phyloP scores from a whole-genome alignment of 768 basidiomycete species.

The Dentipellis sp. region DNA sequence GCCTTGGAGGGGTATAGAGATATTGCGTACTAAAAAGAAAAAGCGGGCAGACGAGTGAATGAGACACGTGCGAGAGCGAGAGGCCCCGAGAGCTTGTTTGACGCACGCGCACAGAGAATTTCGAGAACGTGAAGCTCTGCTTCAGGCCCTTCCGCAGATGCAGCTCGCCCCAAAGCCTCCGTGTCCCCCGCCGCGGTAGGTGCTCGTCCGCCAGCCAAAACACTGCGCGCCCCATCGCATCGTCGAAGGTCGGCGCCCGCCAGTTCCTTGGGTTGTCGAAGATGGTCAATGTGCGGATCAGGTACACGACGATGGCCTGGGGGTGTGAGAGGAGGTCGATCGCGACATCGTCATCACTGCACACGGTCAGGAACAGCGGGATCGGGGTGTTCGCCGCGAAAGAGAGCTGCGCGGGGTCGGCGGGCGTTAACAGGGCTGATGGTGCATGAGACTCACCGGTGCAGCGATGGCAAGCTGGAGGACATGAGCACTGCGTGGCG shows the following conservation, averaged over 20 bases:
- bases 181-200: constrained; percentile 20
- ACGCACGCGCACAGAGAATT: constrained; percentile 40
- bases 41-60: not conserved
- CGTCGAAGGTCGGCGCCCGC: constrained; percentile 22
- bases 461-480: not conserved
- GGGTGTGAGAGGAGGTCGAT: not conserved
- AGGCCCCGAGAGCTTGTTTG: not conserved
- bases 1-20: constrained; percentile 30
- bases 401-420: not conserved
- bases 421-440: not conserved
- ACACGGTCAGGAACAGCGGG: constrained; percentile 6
- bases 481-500: not conserved
- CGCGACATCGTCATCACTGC: not conserved
- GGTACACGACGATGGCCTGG: constrained; percentile 3
- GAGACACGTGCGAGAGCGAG: not conserved
- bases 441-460: not conserved
- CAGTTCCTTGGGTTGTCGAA: not conserved
- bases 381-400: constrained; percentile 8
- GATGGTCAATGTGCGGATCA: constrained; percentile 5
- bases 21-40: constrained; percentile 27
- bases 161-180: constrained; percentile 41
- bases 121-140: constrained; percentile 33
- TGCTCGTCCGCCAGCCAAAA: constrained; percentile 39
- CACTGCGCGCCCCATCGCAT: constrained; percentile 31
- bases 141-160: constrained; percentile 36